Evolutionary conservation across 2,329 filamentous ascomycete genomes (phyloP), one percentile per base, ranked within the genome.

Genomic region (Leptodontidium sp.): DNA sequence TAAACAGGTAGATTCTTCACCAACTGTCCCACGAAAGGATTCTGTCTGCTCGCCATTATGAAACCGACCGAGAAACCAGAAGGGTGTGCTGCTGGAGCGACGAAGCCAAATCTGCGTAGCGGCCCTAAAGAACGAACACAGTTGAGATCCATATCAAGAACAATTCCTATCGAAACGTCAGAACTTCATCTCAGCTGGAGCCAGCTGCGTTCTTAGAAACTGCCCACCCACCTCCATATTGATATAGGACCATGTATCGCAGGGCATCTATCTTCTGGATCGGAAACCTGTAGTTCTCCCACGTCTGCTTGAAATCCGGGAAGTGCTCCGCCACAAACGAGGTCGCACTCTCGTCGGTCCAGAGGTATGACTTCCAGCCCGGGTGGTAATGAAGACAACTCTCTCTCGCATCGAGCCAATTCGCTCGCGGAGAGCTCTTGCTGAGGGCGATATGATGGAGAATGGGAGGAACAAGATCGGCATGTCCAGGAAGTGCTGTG

Each of bases 41-140:
- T 81, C 26, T 74, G 72, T 63, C 76, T 76, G 62, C 74, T 75
- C 6, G 80, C 77, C 76, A 82, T 80, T 78, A 82, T 80, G 76
- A 82, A 81, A 5, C 80, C 80, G 40, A 81, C 78, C 7, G 80
- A 82, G 70, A 82, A 80, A 11, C 81, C 81, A 2, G 75, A 77
- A 0, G 81, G 81, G 65, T 81, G 77, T 9, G 81, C 81, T 4
- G 80, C 80, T 0, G 81, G 80, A 0, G 80, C 80, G 14, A 82
- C 80, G 65, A 82, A 82, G 52, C 77, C 75, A 70, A 82, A 82
- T n/a, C 78, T 77, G 7, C 80, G 76, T 26, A 82, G 72, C 2
- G 81, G 81, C 1, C 80, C 80, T 4, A 82, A 73, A 1, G 78
- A 79, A 21, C 80, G 77, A 64, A 77, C 77, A 70, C 81, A 82